Base-by-base conservation (phyloP, 176 grass and related monocot genomes). In the Pontederia crassipes region DNA sequence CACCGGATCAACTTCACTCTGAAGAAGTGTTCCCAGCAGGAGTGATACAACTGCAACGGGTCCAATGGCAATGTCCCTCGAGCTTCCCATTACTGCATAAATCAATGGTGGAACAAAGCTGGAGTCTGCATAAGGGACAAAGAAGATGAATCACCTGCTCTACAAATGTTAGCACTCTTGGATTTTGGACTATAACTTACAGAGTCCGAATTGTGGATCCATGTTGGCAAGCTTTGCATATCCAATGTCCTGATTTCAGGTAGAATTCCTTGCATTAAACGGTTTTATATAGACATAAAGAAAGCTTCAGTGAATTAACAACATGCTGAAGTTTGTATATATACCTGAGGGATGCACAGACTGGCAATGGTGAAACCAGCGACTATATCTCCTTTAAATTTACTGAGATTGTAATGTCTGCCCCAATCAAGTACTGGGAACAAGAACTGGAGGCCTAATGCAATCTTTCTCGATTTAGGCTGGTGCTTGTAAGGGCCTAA, bases 341-440 rank as follows among this genome's bases (percentile, higher is more conserved):
- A 52, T 97, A 97, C 92, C 81, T 97, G 92, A 66, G 92, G 87
- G 79, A 97, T 81, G 61, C 92, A 97, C 24, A 97, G 86, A 75
- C 92, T 97, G 57, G 92, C 92, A 65, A 97, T 97, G 18, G 92
- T 97, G 59, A 97, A 74, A 32, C 92, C 87, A 1, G 92, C 83
- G 76, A 97, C 78, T 8, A 91, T 28, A 76, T 97, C 92, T 9
- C 92, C 81, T 79, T 85, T 97, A 46, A 97, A 88, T 62, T 91
- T 97, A 46, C 17, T 71, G 8, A 97, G 57, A 55, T 78, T 81
- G 49, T 97, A 97, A 67, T 75, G 32, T 47, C 63, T 88, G 45
- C 76, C 74, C 92, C 92, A 97, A 28, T 82, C 83, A 57, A 97
- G 67, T 40, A 91, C 58, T 51, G 92, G 92, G 48, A 97, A 97